These are phyloP conservation scores for Hypoxylon sp. DNA, from an alignment of 2,329 filamentous ascomycete species.

Conservation along the genomic window DNA sequence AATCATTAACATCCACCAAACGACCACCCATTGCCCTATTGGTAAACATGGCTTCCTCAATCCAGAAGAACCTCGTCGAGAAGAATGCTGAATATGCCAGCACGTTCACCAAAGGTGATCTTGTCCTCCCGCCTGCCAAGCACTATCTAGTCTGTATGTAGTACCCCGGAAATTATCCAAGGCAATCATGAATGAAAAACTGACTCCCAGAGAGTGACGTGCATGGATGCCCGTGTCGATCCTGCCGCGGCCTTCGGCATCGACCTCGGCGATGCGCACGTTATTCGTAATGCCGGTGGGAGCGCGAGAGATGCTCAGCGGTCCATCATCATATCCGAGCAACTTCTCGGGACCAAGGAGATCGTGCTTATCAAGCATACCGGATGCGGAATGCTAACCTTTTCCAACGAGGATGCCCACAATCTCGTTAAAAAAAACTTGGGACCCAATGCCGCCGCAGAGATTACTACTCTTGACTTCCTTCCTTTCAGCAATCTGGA, in stretches of 20 bases:
- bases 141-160: slow-evolving; percentile 73
- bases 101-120: slow-evolving; percentile 73
- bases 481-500: slow-evolving; percentile 75
- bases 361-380: slow-evolving; percentile 82
- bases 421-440: slow-evolving; percentile 71
- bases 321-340: slow-evolving; percentile 82
- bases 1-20: background rate
- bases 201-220: slow-evolving; percentile 67
- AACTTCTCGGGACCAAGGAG: slow-evolving; percentile 81
- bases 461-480: slow-evolving; percentile 68
- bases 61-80: slow-evolving; percentile 67
- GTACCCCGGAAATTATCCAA: background rate
- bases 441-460: slow-evolving; percentile 62
- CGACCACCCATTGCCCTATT: background rate
- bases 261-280: slow-evolving; percentile 80
- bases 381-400: slow-evolving; percentile 79
- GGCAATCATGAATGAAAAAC: slow-evolving; percentile 1
- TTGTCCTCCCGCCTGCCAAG: slow-evolving; percentile 77
- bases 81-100: slow-evolving; percentile 70
- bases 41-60: slow-evolving; percentile 55
- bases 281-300: slow-evolving; percentile 80
- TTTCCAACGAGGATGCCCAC: slow-evolving; percentile 70
- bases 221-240: slow-evolving; percentile 84
- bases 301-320: slow-evolving; percentile 77
- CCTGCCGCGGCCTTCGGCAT: slow-evolving; percentile 78